phyloP scores from a whole-genome alignment of 2,329 filamentous ascomycete genomes.

The Rhynchosporium secalis region DNA sequence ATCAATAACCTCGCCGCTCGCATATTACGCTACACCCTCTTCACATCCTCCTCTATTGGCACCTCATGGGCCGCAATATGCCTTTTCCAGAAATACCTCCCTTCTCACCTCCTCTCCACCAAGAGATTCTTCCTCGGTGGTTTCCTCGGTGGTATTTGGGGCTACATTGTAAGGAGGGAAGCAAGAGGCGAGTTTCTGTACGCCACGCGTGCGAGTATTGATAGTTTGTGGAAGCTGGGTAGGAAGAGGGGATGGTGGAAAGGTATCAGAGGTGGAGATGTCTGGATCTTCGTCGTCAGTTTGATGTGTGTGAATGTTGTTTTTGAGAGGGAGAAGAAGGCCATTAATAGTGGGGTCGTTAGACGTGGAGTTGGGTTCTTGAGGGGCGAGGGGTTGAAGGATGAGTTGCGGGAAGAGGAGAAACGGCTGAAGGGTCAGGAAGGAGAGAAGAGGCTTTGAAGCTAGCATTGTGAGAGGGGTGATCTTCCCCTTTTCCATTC shows the following conservation, averaged over 20 bases:
- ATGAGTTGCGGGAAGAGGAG: conserved; percentile 32
- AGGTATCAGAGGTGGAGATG: conserved; percentile 78
- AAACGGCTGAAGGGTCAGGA: conserved; percentile 25
- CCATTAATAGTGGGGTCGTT: conserved; percentile 31
- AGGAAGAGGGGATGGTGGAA: conserved; percentile 87
- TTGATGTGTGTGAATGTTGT: conserved; percentile 76
- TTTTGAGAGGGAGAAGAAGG: conserved; percentile 37
- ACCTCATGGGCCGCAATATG: conserved; percentile 88
- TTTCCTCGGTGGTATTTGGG: conserved; percentile 82
- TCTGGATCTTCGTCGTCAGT: conserved; percentile 78
- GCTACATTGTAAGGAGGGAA: conserved; percentile 67
- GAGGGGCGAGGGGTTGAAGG: conserved; percentile 37
- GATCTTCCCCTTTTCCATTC: neutral
- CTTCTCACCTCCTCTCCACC: conserved; percentile 71
- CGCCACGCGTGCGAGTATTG: conserved; percentile 73
- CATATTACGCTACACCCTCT: conserved; percentile 73
- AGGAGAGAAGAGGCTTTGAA: conserved; percentile 12
- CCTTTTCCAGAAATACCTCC: conserved; percentile 79
- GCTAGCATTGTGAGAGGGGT: neutral
- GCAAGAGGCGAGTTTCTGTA: conserved; percentile 75
- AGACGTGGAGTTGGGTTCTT: conserved; percentile 35
- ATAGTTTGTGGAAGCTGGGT: conserved; percentile 90
- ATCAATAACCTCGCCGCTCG: conserved; percentile 65
- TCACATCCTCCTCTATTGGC: conserved; percentile 80
- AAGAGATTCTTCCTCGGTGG: conserved; percentile 90